Evolutionary conservation across 2,329 filamentous ascomycete species (phyloP), one percentile per base, ranked within the genome.

Genomic region (Setomelanomma holmii): DNA sequence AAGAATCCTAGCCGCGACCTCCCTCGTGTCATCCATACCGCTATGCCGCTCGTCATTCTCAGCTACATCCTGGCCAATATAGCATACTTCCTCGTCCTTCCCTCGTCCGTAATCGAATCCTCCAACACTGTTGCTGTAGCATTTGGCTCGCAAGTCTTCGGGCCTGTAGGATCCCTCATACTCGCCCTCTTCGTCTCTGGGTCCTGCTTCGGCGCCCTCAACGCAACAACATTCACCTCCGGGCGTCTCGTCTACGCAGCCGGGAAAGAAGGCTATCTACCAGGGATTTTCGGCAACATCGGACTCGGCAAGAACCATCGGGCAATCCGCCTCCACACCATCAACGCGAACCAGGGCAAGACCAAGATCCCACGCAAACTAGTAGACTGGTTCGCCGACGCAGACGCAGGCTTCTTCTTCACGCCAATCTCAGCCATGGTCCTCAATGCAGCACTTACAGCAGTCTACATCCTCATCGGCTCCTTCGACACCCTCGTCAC

Each of bases 101-200:
- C 95, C 0, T 79, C 89, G 45, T 83, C 84, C 3, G 83, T 86
- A 22, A 92, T 98, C 77, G 91, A 96, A 73, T 87, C 86, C 5
- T 89, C 89, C 67, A 97, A 98, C 77, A 98, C 95, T 0, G 88
- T 99, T n/a, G 95, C 93, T 12, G 93, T 99, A 20, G 87, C 92
- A 59, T 99, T 99, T 69, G 95, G 95, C 40, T 84, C 84, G 58
- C 88, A 93, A 71, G 93, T 98, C 27, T 96, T 98, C 69, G 95
- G 95, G 1, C 85, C 89, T 2, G 78, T 89, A 3, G 95, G 95
- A 38, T 87, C 91, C 1, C 81, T 98, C 17, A 76, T 96, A 30
- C 86, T 99, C 51, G 93, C 95, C 1, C 83, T 99, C 21, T 87
- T 96, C 43, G 95, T 99, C 40, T 89, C 89, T 45, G 91, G 90